Percentiles rank a stretch among this genome's conserved stretches.
Evolutionary conservation across 805 yeast genomes (phyloP).

Genomic region (Sugiyamaella valdiviana): DNA sequence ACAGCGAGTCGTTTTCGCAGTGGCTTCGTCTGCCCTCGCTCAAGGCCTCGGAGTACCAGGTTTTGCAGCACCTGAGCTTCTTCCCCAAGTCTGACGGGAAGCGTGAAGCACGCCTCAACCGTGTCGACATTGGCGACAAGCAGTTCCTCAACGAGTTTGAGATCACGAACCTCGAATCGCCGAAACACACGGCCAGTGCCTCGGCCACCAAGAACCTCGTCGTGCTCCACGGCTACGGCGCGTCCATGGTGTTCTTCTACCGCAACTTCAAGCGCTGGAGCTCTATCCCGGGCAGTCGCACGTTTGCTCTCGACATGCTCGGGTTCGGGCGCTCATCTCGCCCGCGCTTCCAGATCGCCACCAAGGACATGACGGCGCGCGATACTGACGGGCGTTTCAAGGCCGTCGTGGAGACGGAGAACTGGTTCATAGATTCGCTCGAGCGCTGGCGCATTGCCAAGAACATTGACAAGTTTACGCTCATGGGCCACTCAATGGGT

Average conservation of each 20-base stretch:
- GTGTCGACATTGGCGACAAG: constrained; percentile 45
- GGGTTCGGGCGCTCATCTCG: constrained; percentile 86
- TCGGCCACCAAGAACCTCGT: constrained; percentile 42
- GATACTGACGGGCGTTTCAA: constrained; percentile 15
- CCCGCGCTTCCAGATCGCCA: constrained; percentile 46
- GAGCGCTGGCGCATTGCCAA: constrained; percentile 54
- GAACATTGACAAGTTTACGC: constrained; percentile 46
- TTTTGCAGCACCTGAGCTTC: constrained; percentile 55
- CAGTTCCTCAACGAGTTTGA: constrained; percentile 69
- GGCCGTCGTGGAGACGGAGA: constrained; percentile 45
- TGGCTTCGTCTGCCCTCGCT: constrained; percentile 38
- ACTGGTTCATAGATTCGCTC: constrained; percentile 59
- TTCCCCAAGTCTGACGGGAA: constrained; percentile 30
- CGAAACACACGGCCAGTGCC: not conserved
- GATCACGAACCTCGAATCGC: constrained; percentile 32
- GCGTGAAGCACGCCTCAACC: constrained; percentile 31
- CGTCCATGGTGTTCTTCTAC: constrained; percentile 76
- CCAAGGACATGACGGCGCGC: constrained; percentile 29
- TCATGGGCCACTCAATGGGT: constrained; percentile 88
- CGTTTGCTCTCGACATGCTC: constrained; percentile 80
- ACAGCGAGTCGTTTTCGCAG: constrained; percentile 34
- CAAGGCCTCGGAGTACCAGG: constrained; percentile 38
- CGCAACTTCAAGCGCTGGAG: constrained; percentile 55
- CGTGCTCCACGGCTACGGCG: constrained; percentile 88
- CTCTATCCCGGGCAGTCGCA: constrained; percentile 46